Evolutionary conservation across 2,329 filamentous ascomycete genomes (phyloP).

Genomic region (Aspergillus quadricinctus): DNA sequence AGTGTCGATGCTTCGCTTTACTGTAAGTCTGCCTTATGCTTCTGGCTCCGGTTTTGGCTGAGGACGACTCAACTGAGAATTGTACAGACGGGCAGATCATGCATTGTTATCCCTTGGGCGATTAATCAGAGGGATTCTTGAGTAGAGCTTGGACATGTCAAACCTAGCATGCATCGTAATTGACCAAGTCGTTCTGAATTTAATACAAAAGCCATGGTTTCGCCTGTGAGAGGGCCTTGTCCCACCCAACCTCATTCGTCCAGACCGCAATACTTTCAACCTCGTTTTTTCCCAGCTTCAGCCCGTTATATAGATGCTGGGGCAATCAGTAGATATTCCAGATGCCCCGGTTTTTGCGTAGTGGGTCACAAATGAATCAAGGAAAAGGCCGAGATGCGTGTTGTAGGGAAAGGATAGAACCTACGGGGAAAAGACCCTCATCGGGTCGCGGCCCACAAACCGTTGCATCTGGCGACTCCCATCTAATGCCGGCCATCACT

Average conservation of each 20-base stretch:
- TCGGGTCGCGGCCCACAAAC: slow-evolving; percentile 33
- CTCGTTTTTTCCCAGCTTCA: slow-evolving; percentile 34
- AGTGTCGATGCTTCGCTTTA: slow-evolving; percentile 28
- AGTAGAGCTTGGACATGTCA: neutral
- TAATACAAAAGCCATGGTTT: slow-evolving; percentile 35
- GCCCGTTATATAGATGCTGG: slow-evolving; percentile 37
- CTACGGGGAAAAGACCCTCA: slow-evolving; percentile 39
- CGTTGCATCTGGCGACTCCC: slow-evolving; percentile 36
- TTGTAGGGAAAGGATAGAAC: slow-evolving; percentile 5
- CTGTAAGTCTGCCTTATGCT: slow-evolving; percentile 21
- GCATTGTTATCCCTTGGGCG: slow-evolving; percentile 33
- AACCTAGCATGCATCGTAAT: neutral
- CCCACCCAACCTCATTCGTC: slow-evolving; percentile 36
- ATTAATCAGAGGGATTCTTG: slow-evolving; percentile 15
- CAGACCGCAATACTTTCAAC: slow-evolving; percentile 35
- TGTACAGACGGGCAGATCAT: slow-evolving; percentile 31
- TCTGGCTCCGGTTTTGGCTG: neutral
- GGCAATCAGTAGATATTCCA: neutral
- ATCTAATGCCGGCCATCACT: slow-evolving; percentile 28
- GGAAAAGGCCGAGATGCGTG: neutral
- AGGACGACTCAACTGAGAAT: neutral
- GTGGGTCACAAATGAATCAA: neutral
- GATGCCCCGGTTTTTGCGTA: neutral
- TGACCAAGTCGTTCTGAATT: neutral
- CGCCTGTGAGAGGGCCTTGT: slow-evolving; percentile 29